These are phyloP conservation scores for Plasmopara muralis DNA, from an alignment of 352 stramenopile genomes.

Conservation along the genomic window DNA sequence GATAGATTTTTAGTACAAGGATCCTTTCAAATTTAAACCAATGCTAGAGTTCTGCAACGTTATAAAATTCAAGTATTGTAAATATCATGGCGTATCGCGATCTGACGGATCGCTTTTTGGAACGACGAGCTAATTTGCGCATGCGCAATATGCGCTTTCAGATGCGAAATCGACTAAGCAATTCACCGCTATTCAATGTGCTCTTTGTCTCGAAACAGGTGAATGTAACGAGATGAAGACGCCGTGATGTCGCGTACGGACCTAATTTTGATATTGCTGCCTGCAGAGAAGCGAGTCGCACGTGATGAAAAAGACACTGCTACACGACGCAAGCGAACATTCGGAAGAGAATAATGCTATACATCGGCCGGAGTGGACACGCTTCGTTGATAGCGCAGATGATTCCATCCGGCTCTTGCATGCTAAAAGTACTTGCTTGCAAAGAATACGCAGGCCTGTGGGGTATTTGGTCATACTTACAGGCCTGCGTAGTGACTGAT, in stretches of 20 bases:
- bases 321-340: slow-evolving; percentile 52
- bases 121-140: slow-evolving; percentile 38
- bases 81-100: slow-evolving; percentile 54
- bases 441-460: background rate
- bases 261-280: slow-evolving; percentile 1
- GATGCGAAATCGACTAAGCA: slow-evolving; percentile 40
- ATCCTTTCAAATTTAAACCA: too few relatives aligned
- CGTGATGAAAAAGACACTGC: slow-evolving; percentile 54
- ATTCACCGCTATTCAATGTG: slow-evolving; percentile 28
- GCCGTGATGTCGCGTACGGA: background rate
- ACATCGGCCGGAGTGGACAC: slow-evolving; percentile 52
- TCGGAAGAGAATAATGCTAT: slow-evolving; percentile 19
- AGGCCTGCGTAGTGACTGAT: background rate
- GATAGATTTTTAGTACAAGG: too few relatives aligned
- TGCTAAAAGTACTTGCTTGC: slow-evolving; percentile 42
- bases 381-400: slow-evolving; percentile 55
- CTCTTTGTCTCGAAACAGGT: slow-evolving; percentile 59
- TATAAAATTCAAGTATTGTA: slow-evolving; percentile 35
- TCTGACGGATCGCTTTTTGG: slow-evolving; percentile 40
- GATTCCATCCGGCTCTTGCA: slow-evolving; percentile 58
- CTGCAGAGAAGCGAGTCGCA: slow-evolving; percentile 37
- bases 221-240: background rate
- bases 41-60: slow-evolving; percentile 17
- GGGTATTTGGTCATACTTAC: background rate
- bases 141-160: slow-evolving; percentile 54